Percentiles rank a stretch among this genome's conserved stretches.
Conservation (phyloP, 805 yeast species). For the Isabelozyma gotoi region DNA sequence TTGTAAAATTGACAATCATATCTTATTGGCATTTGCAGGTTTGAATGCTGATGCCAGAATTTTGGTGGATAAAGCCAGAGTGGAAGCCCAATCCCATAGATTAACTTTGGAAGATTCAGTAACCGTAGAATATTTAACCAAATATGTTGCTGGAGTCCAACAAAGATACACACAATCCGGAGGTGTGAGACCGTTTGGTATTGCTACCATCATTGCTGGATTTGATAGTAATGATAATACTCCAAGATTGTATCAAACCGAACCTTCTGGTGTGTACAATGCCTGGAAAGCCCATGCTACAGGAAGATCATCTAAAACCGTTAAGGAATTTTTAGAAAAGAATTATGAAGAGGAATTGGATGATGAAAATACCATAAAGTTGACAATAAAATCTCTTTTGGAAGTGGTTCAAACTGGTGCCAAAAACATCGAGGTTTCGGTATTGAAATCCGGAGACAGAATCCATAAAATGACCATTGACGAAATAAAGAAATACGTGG, state of each 20-base stretch:
- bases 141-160: constrained; percentile 96
- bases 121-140: constrained; percentile 85
- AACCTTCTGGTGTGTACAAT: constrained; percentile 94
- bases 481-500: constrained; percentile 71
- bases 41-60: constrained; percentile 98
- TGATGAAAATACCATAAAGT: constrained; percentile 70
- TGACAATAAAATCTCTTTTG: constrained; percentile 81
- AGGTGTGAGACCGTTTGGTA: constrained; percentile 98
- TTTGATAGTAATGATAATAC: constrained; percentile 81
- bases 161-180: constrained; percentile 97
- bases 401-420: constrained; percentile 99
- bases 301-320: constrained; percentile 93
- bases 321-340: constrained; percentile 91
- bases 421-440: constrained; percentile 89
- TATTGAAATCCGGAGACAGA: constrained; percentile 68
- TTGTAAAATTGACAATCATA: constrained; percentile 86
- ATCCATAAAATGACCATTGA: constrained; percentile 64
- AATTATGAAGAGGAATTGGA: constrained; percentile 65
- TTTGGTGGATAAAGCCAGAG: constrained; percentile 90
- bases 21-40: constrained; percentile 93
- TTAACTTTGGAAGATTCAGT: constrained; percentile 95
- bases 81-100: constrained; percentile 94
- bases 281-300: constrained; percentile 99
- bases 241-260: constrained; percentile 90
- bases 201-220: constrained; percentile 92